phyloP scores from a whole-genome alignment of 805 yeast species.

The Yamadazyma takamatsuzukensis region DNA sequence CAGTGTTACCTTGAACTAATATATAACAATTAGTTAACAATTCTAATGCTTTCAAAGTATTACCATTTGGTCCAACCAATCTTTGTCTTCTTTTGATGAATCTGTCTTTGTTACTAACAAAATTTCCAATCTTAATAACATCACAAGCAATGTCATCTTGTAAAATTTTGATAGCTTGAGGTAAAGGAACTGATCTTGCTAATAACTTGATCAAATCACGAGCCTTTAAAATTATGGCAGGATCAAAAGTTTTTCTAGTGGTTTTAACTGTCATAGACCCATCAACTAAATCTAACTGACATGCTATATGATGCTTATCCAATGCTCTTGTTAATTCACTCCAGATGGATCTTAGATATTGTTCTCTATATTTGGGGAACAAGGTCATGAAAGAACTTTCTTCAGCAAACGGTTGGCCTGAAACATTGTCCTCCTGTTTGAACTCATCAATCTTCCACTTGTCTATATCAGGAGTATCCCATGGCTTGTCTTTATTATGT shows the following conservation, averaged over 20 bases:
- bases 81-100: constrained; percentile 95
- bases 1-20: constrained; percentile 96
- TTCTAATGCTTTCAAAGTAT: constrained; percentile 93
- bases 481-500: constrained; percentile 92
- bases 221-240: constrained; percentile 89
- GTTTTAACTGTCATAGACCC: constrained; percentile 98
- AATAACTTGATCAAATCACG: constrained; percentile 89
- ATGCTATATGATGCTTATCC: constrained; percentile 70
- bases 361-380: constrained; percentile 95
- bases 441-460: constrained; percentile 91
- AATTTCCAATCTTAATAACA: constrained; percentile 89
- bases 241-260: constrained; percentile 92
- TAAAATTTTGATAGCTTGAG: constrained; percentile 89
- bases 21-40: constrained; percentile 93
- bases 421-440: constrained; percentile 80
- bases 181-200: constrained; percentile 95
- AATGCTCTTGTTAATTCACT: constrained; percentile 83
- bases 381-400: constrained; percentile 93
- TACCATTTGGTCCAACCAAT: constrained; percentile 94
- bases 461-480: constrained; percentile 95
- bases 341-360: constrained; percentile 86
- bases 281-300: constrained; percentile 85
- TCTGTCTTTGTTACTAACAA: constrained; percentile 86
- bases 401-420: constrained; percentile 89
- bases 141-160: constrained; percentile 95